phyloP scores from a whole-genome alignment of 768 basidiomycete species.

The Suillus placidus region DNA sequence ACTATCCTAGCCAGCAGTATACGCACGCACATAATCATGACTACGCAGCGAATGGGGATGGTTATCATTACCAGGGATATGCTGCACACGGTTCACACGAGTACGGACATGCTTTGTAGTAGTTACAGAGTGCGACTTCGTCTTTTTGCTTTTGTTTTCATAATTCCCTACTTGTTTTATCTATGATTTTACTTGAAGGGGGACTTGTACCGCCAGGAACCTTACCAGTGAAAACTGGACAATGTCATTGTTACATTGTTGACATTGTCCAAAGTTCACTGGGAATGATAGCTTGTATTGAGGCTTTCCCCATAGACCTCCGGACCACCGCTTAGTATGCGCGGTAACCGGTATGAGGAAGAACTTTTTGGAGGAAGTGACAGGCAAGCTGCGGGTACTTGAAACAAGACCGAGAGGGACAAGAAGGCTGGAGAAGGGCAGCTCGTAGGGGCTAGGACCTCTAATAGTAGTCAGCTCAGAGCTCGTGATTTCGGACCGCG shows the following conservation, averaged over 20 bases:
- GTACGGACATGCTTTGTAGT: slow-evolving; percentile 38
- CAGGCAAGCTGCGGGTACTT: slow-evolving; percentile 56
- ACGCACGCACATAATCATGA: slow-evolving; percentile 30
- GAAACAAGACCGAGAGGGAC: slow-evolving; percentile 64
- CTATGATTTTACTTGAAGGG: slow-evolving; percentile 19
- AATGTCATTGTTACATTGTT: too few species aligned
- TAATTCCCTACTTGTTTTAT: slow-evolving; percentile 25
- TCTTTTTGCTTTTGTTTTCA: slow-evolving; percentile 18
- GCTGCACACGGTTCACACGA: slow-evolving; percentile 31
- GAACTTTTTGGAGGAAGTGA: slow-evolving; percentile 72
- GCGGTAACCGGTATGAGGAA: slow-evolving; percentile 68
- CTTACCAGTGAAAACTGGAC: too few species aligned
- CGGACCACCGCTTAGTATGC: not conserved
- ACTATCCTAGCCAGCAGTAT: slow-evolving; percentile 36
- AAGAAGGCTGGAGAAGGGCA: too few species aligned
- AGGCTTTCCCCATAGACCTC: too few species aligned
- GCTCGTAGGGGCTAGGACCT: too few species aligned
- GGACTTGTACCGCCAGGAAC: not conserved
- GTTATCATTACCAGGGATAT: slow-evolving; percentile 34
- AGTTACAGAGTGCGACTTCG: not conserved
- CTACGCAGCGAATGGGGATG: slow-evolving; percentile 31
- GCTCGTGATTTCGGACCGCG: not conserved
- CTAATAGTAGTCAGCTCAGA: too few species aligned
- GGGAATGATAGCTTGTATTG: too few species aligned
- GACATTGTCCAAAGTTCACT: too few species aligned